Evolutionary conservation across 2,329 filamentous ascomycete species (phyloP).

Genomic region (Lasiodiplodia theobromae): DNA sequence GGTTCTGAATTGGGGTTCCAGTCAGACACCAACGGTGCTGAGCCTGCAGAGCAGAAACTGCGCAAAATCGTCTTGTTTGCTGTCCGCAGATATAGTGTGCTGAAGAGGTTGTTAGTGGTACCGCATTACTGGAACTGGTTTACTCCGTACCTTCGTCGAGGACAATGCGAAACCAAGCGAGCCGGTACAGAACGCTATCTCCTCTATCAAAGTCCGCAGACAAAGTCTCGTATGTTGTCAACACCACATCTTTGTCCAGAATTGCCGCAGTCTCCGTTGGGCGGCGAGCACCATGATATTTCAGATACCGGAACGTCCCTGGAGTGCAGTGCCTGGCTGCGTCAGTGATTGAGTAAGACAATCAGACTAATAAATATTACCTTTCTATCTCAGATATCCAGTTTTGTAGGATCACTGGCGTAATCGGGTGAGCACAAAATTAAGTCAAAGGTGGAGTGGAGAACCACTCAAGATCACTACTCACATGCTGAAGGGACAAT

Average conservation of each 20-base stretch:
- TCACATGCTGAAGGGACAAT: neutral
- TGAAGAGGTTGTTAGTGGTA: conserved; percentile 32
- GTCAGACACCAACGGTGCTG: conserved; percentile 61
- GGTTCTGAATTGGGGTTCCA: conserved; percentile 49
- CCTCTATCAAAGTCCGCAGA: neutral
- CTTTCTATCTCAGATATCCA: conserved; percentile 41
- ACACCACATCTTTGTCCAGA: neutral
- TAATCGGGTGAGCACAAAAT: neutral
- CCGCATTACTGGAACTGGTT: neutral
- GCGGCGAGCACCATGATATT: neutral
- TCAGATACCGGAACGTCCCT: neutral
- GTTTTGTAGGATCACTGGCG: conserved; percentile 34
- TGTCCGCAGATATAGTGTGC: conserved; percentile 57
- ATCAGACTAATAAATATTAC: conserved; percentile 4
- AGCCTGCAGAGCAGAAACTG: conserved; percentile 50
- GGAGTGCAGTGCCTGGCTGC: neutral
- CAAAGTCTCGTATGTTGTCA: conserved; percentile 11
- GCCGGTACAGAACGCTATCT: neutral
- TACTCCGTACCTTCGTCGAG: conserved; percentile 1
- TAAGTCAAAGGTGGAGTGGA: neutral
- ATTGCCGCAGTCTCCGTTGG: neutral
- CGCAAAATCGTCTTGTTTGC: conserved; percentile 52
- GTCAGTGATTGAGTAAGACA: neutral
- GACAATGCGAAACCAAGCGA: conserved; percentile 6
- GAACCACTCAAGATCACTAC: too few relatives aligned